Percentiles rank a stretch among this genome's conserved stretches.
phyloP scores from a whole-genome alignment of 805 yeast species.

The Yarrowia sp. region DNA sequence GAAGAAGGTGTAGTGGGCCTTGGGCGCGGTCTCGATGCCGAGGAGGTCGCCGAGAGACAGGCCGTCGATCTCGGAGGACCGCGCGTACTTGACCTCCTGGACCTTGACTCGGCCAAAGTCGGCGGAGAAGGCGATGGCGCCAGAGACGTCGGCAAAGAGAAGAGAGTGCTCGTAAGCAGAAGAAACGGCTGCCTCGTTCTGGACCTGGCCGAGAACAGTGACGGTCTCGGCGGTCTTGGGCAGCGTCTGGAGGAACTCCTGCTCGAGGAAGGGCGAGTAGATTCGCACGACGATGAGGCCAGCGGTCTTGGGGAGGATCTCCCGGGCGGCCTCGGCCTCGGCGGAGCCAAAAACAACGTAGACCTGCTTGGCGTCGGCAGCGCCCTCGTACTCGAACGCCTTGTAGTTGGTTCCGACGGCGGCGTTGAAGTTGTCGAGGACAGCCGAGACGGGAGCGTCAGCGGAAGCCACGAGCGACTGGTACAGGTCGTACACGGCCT shows the following conservation, averaged over 20 bases:
- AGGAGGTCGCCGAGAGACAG: constrained; percentile 31
- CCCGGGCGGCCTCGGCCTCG: constrained; percentile 56
- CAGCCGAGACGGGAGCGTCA: not conserved
- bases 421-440: constrained; percentile 50
- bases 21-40: constrained; percentile 40
- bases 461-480: not conserved
- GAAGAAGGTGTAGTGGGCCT: constrained; percentile 55
- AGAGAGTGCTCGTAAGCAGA: constrained; percentile 42
- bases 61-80: constrained; percentile 30
- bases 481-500: constrained; percentile 24
- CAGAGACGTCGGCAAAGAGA: constrained; percentile 69
- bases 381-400: constrained; percentile 72
- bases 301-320: constrained; percentile 41
- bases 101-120: constrained; percentile 27
- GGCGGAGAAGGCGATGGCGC: constrained; percentile 50
- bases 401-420: constrained; percentile 53
- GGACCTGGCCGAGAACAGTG: constrained; percentile 64
- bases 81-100: constrained; percentile 34
- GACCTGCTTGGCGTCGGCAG: constrained; percentile 61
- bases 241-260: constrained; percentile 55
- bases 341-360: constrained; percentile 77
- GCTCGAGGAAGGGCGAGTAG: constrained; percentile 73
- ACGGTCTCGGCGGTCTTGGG: constrained; percentile 59
- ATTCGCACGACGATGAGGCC: constrained; percentile 67
- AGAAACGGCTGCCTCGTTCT: constrained; percentile 38